Conservation (phyloP, 164 flowering plant species). For the Cinnamomum micranthum region DNA sequence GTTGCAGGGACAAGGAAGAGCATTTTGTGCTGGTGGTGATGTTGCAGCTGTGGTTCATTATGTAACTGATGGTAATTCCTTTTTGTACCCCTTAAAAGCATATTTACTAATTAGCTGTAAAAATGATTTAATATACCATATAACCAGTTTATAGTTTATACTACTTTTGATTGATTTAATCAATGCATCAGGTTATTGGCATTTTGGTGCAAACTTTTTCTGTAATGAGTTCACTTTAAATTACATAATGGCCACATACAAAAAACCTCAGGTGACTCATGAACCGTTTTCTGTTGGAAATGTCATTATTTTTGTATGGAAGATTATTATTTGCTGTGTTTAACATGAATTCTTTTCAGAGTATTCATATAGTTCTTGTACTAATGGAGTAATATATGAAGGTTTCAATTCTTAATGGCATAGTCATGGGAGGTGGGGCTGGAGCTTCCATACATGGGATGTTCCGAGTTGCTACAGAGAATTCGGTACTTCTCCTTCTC, state of each 20-base stretch:
- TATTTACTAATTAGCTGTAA: neutral
- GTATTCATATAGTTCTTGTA: neutral
- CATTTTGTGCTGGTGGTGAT: constrained; percentile 30
- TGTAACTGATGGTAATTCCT: constrained; percentile 31
- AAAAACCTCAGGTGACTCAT: constrained; percentile 29
- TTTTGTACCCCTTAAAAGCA: neutral
- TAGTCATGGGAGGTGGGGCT: constrained; percentile 97
- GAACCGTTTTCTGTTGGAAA: neutral
- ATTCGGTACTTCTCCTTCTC: constrained; percentile 51
- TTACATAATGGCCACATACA: constrained; percentile 41
- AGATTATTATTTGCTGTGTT: neutral
- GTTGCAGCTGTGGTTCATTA: constrained; percentile 16
- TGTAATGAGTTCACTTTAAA: constrained; percentile 30
- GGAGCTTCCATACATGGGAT: constrained; percentile 89
- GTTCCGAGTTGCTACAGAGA: constrained; percentile 90
- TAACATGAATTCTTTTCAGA: neutral
- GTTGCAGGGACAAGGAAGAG: constrained; percentile 63
- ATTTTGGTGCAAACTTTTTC: constrained; percentile 27
- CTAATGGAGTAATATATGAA: constrained; percentile 23
- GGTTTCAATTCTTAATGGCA: constrained; percentile 94
- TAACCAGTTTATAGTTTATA: neutral
- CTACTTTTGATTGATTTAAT: neutral
- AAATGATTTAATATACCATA: neutral
- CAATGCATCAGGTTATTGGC: constrained; percentile 30
- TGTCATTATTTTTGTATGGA: neutral